phyloP scores from a whole-genome alignment of 768 basidiomycete species.

The Amyloporia xantha region DNA sequence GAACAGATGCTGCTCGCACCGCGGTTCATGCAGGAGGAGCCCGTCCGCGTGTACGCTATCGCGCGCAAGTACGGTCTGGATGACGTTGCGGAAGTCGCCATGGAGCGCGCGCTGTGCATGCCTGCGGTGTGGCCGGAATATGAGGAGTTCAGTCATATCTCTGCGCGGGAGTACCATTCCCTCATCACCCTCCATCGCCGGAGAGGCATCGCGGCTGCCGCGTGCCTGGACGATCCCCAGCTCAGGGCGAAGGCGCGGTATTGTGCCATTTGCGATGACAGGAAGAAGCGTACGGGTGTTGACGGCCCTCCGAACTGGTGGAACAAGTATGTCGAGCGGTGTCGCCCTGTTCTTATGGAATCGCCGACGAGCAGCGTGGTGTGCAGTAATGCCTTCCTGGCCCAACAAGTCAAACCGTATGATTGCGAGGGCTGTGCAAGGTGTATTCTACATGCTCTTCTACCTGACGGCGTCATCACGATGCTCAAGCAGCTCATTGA shows the following conservation, averaged over 20 bases:
- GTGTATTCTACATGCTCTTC: not conserved
- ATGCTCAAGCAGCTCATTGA: conserved; percentile 1
- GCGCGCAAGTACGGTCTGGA: conserved; percentile 5
- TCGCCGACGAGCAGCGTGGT: not conserved
- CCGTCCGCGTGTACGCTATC: conserved; percentile 9
- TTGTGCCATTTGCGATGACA: not conserved
- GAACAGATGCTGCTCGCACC: conserved; percentile 1
- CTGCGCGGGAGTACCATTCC: conserved; percentile 10
- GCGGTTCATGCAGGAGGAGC: conserved; percentile 4
- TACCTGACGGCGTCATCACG: not conserved
- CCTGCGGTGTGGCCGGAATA: conserved; percentile 9
- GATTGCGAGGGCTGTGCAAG: not conserved
- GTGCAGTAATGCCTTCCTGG: not conserved
- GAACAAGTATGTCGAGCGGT: not conserved
- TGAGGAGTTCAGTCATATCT: conserved; percentile 17
- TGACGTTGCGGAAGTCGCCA: not conserved
- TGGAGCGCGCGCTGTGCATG: not conserved
- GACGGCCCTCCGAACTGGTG: not conserved
- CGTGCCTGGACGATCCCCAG: not conserved
- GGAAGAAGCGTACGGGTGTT: not conserved
- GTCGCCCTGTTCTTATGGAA: not conserved
- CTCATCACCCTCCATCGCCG: conserved; percentile 1
- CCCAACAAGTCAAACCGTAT: not conserved
- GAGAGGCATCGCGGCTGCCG: not conserved
- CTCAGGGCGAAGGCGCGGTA: not conserved